phyloP scores from a whole-genome alignment of 257 asterid species.

The Orobanche coerulescens region DNA sequence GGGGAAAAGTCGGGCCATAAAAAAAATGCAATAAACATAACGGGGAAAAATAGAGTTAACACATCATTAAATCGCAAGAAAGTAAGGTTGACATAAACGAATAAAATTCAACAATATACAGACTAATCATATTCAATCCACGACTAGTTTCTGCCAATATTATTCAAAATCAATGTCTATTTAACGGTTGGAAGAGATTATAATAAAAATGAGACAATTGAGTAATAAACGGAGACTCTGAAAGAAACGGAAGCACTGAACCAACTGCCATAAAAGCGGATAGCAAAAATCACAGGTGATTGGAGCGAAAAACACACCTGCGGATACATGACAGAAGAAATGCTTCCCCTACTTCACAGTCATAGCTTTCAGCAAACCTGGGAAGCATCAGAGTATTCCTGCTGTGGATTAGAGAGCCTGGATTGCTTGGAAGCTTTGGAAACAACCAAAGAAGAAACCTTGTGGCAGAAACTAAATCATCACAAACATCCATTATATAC shows the following conservation, averaged over 20 bases:
- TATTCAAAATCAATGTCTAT: constrained; percentile 21
- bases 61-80: neutral
- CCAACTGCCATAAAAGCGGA: neutral
- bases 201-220: neutral
- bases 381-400: constrained; percentile 46
- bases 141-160: constrained; percentile 16
- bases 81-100: neutral
- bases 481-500: constrained; percentile 64
- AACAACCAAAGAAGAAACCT: constrained; percentile 74
- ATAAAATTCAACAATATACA: neutral
- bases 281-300: neutral
- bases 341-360: constrained; percentile 70
- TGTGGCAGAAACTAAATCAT: constrained; percentile 54
- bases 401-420: constrained; percentile 42
- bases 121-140: neutral
- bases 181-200: constrained; percentile 8
- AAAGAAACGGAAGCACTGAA: neutral
- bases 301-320: constrained; percentile 37
- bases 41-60: neutral
- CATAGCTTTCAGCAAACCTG: constrained; percentile 44
- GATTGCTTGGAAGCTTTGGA: constrained; percentile 54
- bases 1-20: neutral
- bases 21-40: neutral
- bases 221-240: neutral
- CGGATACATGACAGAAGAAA: constrained; percentile 61